A percentile compares a stretch with the other conserved stretches of the same genome.
Evolutionary conservation across 495 filamentous ascomycete genomes (phyloP).

Genomic region (Evernia prunastri): DNA sequence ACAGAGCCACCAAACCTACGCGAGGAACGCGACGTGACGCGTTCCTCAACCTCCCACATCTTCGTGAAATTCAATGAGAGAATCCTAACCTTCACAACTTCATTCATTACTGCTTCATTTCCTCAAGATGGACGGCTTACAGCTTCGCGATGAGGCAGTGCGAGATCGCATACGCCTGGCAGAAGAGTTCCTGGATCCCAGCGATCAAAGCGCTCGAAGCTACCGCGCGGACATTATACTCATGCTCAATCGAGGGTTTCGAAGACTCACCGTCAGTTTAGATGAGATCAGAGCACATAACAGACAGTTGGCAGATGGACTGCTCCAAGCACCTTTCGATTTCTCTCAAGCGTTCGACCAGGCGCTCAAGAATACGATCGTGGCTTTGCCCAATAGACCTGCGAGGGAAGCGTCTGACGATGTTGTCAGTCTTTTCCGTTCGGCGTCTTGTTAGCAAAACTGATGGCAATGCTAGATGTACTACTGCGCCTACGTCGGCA

Average conservation of each 20-base stretch:
- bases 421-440: constrained; percentile 39
- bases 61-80: background rate
- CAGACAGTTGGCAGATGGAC: constrained; percentile 78
- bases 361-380: constrained; percentile 81
- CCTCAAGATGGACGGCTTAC: constrained; percentile 58
- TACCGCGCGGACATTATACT: constrained; percentile 82
- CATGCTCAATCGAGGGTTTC: constrained; percentile 84
- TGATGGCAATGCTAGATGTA: constrained; percentile 49
- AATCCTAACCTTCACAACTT: background rate
- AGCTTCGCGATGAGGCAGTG: constrained; percentile 74
- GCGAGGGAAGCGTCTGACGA: constrained; percentile 54
- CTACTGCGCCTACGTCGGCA: constrained; percentile 91
- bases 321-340: constrained; percentile 83
- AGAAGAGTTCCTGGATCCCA: constrained; percentile 78
- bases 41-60: background rate
- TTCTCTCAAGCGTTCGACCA: constrained; percentile 78
- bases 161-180: constrained; percentile 74
- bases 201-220: constrained; percentile 55
- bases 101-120: background rate
- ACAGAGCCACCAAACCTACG: background rate
- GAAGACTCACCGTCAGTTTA: constrained; percentile 73
- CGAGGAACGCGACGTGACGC: background rate
- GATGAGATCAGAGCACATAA: constrained; percentile 92
- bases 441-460: background rate
- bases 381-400: constrained; percentile 62